A percentile compares a stretch with the other conserved stretches of the same genome.
phyloP scores from a whole-genome alignment of 352 stramenopile species.

The Phytophthora nicotianae region DNA sequence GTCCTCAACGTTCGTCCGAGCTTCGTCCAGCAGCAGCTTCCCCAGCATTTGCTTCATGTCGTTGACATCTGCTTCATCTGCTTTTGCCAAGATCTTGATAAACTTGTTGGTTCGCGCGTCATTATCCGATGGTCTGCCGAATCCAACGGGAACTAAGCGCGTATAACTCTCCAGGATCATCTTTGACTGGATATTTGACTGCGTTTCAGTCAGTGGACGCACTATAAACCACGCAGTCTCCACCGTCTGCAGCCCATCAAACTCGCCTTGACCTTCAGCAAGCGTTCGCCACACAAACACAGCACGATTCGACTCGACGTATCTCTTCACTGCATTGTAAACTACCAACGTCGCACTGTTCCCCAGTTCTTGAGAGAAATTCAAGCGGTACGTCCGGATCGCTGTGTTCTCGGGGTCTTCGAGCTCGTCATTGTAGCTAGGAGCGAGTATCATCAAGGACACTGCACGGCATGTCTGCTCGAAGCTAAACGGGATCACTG shows the following conservation, averaged over 20 bases:
- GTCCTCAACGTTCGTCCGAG: background rate
- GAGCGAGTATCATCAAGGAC: conserved; percentile 27
- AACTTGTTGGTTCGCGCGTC: conserved; percentile 21
- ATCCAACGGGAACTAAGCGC: conserved; percentile 10
- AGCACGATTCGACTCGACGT: conserved; percentile 41
- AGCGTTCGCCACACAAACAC: conserved; percentile 61
- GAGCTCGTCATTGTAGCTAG: conserved; percentile 26
- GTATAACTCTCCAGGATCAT: conserved; percentile 1
- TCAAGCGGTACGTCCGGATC: conserved; percentile 17
- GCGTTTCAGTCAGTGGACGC: background rate
- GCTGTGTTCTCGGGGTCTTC: conserved; percentile 28
- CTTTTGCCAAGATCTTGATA: conserved; percentile 26
- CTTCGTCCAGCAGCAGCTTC: conserved; percentile 27
- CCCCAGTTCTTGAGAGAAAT: conserved; percentile 18
- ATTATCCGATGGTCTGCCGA: conserved; percentile 23
- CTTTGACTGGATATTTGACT: background rate
- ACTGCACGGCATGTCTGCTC: conserved; percentile 26
- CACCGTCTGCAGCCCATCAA: conserved; percentile 48
- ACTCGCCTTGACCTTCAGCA: conserved; percentile 38
- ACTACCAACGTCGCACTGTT: conserved; percentile 19
- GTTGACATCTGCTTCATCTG: conserved; percentile 29
- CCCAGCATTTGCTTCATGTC: conserved; percentile 34
- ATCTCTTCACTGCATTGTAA: conserved; percentile 45
- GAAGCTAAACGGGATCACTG: conserved; percentile 26
- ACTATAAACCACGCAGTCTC: conserved; percentile 57